Evolutionary conservation across 2,329 filamentous ascomycete genomes (phyloP).

Genomic region (Paecilomyces dactylethromorphus): DNA sequence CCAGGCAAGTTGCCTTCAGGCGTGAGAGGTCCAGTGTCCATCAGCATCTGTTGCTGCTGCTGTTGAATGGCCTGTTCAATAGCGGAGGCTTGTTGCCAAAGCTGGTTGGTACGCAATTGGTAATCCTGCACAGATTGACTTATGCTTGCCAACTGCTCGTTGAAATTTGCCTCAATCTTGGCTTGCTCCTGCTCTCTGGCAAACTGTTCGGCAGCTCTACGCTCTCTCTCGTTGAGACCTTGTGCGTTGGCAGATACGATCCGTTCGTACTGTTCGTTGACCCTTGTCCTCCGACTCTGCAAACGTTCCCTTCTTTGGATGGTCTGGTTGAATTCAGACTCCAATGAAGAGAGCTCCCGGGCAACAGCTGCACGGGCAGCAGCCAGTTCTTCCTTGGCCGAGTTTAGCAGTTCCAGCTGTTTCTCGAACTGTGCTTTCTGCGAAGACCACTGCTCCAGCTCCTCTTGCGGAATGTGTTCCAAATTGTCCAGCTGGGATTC

Average conservation of each 20-base stretch:
- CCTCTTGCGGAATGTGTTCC: constrained; percentile 52
- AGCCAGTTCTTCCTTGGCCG: constrained; percentile 45
- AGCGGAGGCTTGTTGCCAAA: constrained; percentile 37
- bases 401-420: constrained; percentile 45
- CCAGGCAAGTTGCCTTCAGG: constrained; percentile 56
- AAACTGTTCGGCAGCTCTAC: constrained; percentile 41
- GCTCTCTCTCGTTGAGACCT: constrained; percentile 49
- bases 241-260: constrained; percentile 54
- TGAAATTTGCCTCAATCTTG: constrained; percentile 35
- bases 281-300: constrained; percentile 49
- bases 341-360: constrained; percentile 45
- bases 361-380: constrained; percentile 45
- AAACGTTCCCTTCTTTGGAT: constrained; percentile 56
- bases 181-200: constrained; percentile 41
- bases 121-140: constrained; percentile 38
- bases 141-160: constrained; percentile 37
- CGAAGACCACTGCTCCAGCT: constrained; percentile 46
- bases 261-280: constrained; percentile 56
- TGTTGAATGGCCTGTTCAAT: constrained; percentile 40
- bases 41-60: constrained; percentile 38
- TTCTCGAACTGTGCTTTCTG: constrained; percentile 50
- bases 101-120: constrained; percentile 34
- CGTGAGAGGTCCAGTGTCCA: constrained; percentile 43
- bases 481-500: constrained; percentile 49
- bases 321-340: constrained; percentile 46